Base-by-base conservation (phyloP, 2,329 filamentous ascomycete genomes). In the Neofusicoccum ribis region DNA sequence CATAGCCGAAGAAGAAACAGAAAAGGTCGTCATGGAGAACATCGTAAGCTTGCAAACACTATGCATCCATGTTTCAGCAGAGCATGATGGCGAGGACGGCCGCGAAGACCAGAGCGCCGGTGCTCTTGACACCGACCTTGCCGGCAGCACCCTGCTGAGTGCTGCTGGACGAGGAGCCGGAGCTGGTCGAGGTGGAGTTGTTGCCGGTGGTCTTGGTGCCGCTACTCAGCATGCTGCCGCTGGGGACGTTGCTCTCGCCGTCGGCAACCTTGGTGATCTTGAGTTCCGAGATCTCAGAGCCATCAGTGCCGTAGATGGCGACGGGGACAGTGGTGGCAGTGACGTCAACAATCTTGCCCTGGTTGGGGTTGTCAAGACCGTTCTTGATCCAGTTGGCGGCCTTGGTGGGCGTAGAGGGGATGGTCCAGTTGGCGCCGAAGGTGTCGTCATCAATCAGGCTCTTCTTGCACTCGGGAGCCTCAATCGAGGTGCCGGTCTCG, bases 301-400 rank as follows among this genome's bases (percentile, higher is more conserved):
- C 87, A 50, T 82, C 82, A 69, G 78, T 79, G 50, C 81, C 80
- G 70, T 84, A 85, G 14, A 97, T 84, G 2, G 80, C 81, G 69
- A 85, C 79, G 27, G 81, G 80, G 64, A 90, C 84, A 36, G 79
- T 80, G 23, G 84, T 88, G 65, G 83, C 77, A 17, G 78, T 82
- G 58, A 92, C 84, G 2, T 80, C 70, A 31, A 90, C 84, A 62
- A 97, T 74, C 62, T 77, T 76, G 47, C 82, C 83, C 4, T 74
- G 75, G 44, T 88, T 87, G 64, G 88, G 85, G 68, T 85, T 86
- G 56, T 78, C 80, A 67, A 96, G 86, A 68, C 94, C 93, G 56
- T 90, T 87, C 69, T 91, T 83, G 74, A 97, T 94, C 72, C 97
- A 83, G 51, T 85, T 83, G 67, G 88, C 82, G 44, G 88, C 89